phyloP scores from a whole-genome alignment of 495 filamentous ascomycete genomes.

The Neurospora discreta region DNA sequence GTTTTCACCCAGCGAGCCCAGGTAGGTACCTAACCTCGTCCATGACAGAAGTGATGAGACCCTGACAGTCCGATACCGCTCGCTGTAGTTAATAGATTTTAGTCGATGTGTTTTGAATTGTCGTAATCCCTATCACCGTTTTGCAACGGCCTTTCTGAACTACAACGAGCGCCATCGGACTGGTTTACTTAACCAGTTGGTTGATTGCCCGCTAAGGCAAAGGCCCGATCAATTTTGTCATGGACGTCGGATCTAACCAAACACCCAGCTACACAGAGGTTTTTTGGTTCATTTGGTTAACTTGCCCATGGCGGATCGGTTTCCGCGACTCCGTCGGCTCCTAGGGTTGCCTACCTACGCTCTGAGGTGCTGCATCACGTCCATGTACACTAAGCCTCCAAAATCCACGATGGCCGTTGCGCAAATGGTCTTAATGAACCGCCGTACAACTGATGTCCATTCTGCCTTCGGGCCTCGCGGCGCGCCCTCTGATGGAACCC shows the following conservation, averaged over 20 bases:
- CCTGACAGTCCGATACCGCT: no score
- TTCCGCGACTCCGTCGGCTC: background rate
- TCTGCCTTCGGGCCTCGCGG: background rate
- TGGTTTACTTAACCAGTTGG: no score
- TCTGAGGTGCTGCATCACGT: background rate
- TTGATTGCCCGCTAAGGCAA: no score
- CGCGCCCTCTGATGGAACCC: background rate
- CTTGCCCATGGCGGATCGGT: background rate
- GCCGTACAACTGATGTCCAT: background rate
- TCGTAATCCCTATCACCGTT: no score
- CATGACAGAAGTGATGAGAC: no score
- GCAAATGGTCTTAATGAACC: background rate
- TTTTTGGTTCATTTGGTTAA: background rate
- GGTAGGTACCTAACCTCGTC: background rate
- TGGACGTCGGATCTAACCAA: no score
- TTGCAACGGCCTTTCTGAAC: no score
- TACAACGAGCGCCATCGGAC: no score
- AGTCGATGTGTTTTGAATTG: no score
- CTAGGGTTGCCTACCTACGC: background rate
- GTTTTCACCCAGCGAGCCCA: background rate
- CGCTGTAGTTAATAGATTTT: no score
- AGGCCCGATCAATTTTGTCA: no score
- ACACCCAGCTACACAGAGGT: background rate
- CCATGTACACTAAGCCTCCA: background rate
- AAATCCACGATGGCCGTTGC: background rate